Conservation (phyloP, 352 stramenopile genomes). For the Pythium myriotylum region DNA sequence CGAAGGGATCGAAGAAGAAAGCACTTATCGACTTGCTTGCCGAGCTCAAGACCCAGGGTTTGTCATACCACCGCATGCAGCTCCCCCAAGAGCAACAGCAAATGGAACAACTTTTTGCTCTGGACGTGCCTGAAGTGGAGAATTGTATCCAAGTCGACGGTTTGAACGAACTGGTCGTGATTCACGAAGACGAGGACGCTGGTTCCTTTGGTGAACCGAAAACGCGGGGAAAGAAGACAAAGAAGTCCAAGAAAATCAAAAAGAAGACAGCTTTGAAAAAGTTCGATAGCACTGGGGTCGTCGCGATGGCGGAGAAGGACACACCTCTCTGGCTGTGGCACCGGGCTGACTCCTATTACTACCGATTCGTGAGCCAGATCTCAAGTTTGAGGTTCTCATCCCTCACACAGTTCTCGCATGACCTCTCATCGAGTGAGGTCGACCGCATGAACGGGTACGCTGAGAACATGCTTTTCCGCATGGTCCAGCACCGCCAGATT, state of each 20-base stretch:
- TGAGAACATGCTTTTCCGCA: slow-evolving; percentile 88
- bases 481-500: slow-evolving; percentile 88
- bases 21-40: slow-evolving; percentile 95
- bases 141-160: slow-evolving; percentile 81
- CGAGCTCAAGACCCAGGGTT: slow-evolving; percentile 86
- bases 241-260: slow-evolving; percentile 37
- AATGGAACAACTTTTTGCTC: slow-evolving; percentile 81
- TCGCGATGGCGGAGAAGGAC: slow-evolving; percentile 39
- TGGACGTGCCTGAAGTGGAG: slow-evolving; percentile 83
- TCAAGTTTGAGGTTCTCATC: slow-evolving; percentile 77
- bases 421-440: slow-evolving; percentile 81
- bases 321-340: slow-evolving; percentile 82
- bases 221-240: slow-evolving; percentile 33
- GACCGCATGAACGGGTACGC: slow-evolving; percentile 89
- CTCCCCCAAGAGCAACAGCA: slow-evolving; percentile 72
- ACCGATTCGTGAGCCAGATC: slow-evolving; percentile 84
- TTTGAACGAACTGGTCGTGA: slow-evolving; percentile 44
- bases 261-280: slow-evolving; percentile 14
- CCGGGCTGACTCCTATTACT: slow-evolving; percentile 89
- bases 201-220: background rate
- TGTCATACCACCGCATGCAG: slow-evolving; percentile 78
- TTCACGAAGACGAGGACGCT: slow-evolving; percentile 35
- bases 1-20: slow-evolving; percentile 97
- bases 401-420: slow-evolving; percentile 81
- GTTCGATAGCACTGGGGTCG: background rate